Base-by-base conservation (phyloP, 2,329 filamentous ascomycete genomes). In the Fusarium stilboides region DNA sequence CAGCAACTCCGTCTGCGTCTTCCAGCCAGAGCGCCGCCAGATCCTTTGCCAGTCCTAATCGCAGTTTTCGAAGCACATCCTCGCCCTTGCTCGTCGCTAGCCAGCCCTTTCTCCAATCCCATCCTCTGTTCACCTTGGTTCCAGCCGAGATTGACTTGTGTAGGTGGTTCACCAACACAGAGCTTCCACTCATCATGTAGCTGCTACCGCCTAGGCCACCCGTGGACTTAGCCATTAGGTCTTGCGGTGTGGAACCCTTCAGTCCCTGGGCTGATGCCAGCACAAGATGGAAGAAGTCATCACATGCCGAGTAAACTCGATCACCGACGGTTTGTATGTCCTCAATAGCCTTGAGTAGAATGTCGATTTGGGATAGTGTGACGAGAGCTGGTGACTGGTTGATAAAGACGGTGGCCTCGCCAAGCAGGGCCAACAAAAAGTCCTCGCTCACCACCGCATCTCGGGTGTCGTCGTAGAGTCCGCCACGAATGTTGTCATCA, bases 371-470 rank as follows among this genome's bases (percentile, higher is more conserved):
- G 19, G 88, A 85, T 8, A 92, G 85, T 0, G 87, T 89, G 50
- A 97, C 84, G n/a, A 89, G 74, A 2, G 80, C 74, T 1, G 81
- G 79, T 13, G 77, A 76, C 69, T 89, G 83, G 74, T 90, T 88
- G 63, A 97, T 83, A 65, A 97, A 93, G 2, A 93, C 87, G 5
- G 95, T 87, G 0, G 91, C 89, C 80, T 98, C 95, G 52, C 94
- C 94, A 2, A 98, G 86, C 15, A 98, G 84, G 5, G 92, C 89
- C 10, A 98, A 84, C 22, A 98, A 81, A 53, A 94, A 94, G 73
- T 98, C 95, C 66, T 97, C 92, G 72, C 93, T 93, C 19, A 98
- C 92, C 8, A 97, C 93, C 1, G 93, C 90, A 75, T 94, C 92
- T 14, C 92, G 88, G 19, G 88, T 87, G 24, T 90, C 89, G 76